phyloP scores from a whole-genome alignment of 768 basidiomycete genomes.

The Kwoniella heveanensis region DNA sequence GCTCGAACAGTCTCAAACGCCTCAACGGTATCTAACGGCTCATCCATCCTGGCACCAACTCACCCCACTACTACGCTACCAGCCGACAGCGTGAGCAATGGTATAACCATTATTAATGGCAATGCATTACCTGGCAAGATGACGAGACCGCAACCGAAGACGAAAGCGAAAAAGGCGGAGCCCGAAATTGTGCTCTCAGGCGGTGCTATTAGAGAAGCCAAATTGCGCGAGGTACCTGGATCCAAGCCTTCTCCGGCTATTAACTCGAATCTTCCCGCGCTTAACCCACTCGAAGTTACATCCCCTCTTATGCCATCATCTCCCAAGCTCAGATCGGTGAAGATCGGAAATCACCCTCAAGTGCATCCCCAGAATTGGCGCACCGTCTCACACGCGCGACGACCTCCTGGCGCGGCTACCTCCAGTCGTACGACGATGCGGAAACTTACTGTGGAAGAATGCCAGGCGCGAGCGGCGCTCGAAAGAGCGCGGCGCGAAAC shows the following conservation, averaged over 20 bases:
- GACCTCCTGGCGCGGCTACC: conserved; percentile 15
- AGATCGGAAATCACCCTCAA: conserved; percentile 13
- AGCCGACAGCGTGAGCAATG: too few relatives aligned
- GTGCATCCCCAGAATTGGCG: conserved; percentile 51
- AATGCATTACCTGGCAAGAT: conserved; percentile 20
- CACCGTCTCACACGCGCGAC: conserved; percentile 29
- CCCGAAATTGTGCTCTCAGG: conserved; percentile 8
- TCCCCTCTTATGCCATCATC: conserved; percentile 12
- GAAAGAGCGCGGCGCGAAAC: conserved; percentile 50
- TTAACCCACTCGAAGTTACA: conserved; percentile 32
- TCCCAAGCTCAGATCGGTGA: conserved; percentile 1
- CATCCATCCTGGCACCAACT: neutral
- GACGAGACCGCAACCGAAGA: conserved; percentile 15
- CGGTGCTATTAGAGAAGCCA: conserved; percentile 20
- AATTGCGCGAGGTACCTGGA: conserved; percentile 30
- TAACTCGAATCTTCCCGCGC: conserved; percentile 27
- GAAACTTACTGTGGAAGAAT: conserved; percentile 43
- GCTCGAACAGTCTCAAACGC: conserved; percentile 4
- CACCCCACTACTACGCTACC: neutral
- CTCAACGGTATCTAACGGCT: conserved; percentile 9
- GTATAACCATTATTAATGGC: neutral
- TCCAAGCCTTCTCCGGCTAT: conserved; percentile 22
- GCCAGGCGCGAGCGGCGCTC: conserved; percentile 42
- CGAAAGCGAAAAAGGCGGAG: neutral
- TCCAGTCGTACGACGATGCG: conserved; percentile 24